Percentiles rank a stretch among this genome's conserved stretches.
Evolutionary conservation across 1,284 basidiomycete genomes (phyloP).

Genomic region (Naganishia sp.): DNA sequence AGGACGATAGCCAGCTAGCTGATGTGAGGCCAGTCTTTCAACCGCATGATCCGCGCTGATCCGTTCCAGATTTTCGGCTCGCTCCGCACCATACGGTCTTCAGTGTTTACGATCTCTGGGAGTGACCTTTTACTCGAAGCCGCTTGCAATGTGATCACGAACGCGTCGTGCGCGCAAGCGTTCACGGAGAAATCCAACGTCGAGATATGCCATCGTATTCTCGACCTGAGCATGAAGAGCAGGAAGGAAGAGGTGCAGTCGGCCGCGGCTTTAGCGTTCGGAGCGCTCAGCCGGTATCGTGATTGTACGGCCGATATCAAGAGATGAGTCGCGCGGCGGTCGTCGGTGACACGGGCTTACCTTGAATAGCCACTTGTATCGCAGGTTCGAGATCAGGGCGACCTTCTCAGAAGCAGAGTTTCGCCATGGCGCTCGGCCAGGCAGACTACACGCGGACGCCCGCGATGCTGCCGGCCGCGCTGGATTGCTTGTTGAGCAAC

Average conservation of each 20-base stretch:
- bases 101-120: constrained; percentile 64
- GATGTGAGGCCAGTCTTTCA: constrained; percentile 51
- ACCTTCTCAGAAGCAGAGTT: constrained; percentile 67
- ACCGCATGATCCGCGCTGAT: neutral
- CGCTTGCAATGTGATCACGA: constrained; percentile 71
- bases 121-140: constrained; percentile 74
- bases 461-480: constrained; percentile 37
- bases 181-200: constrained; percentile 54
- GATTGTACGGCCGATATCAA: constrained; percentile 65
- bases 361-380: constrained; percentile 60
- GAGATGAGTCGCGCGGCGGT: constrained; percentile 62
- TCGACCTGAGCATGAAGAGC: constrained; percentile 73
- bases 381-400: constrained; percentile 63
- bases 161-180: constrained; percentile 59
- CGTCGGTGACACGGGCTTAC: constrained; percentile 3
- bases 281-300: constrained; percentile 62
- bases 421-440: constrained; percentile 72
- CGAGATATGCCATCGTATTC: constrained; percentile 65
- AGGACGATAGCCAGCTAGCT: constrained; percentile 42
- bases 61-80: constrained; percentile 41
- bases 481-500: constrained; percentile 35
- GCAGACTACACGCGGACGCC: constrained; percentile 63
- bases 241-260: constrained; percentile 69
- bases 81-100: constrained; percentile 59
- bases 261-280: constrained; percentile 67